Conservation (phyloP, 805 yeast genomes). For the Wickerhamomyces xylosicus region DNA sequence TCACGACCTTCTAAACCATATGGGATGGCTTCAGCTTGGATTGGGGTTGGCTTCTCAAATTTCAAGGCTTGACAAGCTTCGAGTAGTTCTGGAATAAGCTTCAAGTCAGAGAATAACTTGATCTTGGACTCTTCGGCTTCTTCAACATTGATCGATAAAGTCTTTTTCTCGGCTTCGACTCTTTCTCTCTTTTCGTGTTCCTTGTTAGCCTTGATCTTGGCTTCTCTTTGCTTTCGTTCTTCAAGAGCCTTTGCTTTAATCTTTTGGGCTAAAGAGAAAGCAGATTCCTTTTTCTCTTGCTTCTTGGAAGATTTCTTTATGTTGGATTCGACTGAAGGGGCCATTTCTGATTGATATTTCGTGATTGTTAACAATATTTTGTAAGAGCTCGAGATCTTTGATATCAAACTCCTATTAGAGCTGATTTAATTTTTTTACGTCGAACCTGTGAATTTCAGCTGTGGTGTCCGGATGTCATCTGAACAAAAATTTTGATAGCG, state of each 20-base stretch:
- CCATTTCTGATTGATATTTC: not conserved
- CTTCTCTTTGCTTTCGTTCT: constrained; percentile 5
- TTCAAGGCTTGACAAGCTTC: constrained; percentile 73
- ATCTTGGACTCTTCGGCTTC: constrained; percentile 15
- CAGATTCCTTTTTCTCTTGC: constrained; percentile 22
- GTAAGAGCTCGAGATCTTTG: not conserved
- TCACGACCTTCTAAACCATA: constrained; percentile 86
- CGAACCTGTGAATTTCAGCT: not conserved
- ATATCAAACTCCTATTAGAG: not conserved
- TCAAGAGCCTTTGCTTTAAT: constrained; percentile 33
- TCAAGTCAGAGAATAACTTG: constrained; percentile 42
- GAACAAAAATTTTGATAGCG: constrained; percentile 7
- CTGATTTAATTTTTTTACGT: not conserved
- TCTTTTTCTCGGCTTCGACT: constrained; percentile 1
- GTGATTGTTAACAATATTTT: too few species aligned
- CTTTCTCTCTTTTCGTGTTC: constrained; percentile 18
- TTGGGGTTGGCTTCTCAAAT: constrained; percentile 81
- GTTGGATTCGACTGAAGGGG: constrained; percentile 3
- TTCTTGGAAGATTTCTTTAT: constrained; percentile 17
- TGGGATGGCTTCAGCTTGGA: constrained; percentile 86
- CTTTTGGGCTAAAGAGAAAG: constrained; percentile 45
- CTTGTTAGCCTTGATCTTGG: constrained; percentile 1
- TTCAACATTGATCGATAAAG: constrained; percentile 1
- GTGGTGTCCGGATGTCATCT: constrained; percentile 21
- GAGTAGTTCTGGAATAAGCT: constrained; percentile 65